Percentiles rank a stretch among this genome's conserved stretches.
phyloP scores from a whole-genome alignment of 1,284 basidiomycete species.

The Heterobasidion occidentale region DNA sequence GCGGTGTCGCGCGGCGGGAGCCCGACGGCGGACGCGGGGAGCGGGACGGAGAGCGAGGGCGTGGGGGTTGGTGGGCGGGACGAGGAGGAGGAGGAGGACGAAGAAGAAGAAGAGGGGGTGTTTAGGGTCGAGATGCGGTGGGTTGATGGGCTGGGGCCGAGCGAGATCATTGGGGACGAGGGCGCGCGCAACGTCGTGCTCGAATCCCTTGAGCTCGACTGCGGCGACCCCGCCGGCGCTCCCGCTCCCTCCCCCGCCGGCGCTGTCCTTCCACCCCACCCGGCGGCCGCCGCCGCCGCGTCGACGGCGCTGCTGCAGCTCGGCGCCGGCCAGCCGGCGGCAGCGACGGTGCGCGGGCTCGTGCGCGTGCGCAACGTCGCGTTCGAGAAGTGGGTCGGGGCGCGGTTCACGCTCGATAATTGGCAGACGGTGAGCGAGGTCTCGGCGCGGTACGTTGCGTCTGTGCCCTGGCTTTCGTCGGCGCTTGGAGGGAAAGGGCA shows the following conservation, averaged over 20 bases:
- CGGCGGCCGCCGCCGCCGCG: background rate
- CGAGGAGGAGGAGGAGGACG: conserved; percentile 12
- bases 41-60: conserved; percentile 64
- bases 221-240: background rate
- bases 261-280: too few species aligned
- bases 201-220: background rate
- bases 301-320: too few species aligned
- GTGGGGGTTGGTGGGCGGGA: conserved; percentile 35
- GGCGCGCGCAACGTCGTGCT: conserved; percentile 25
- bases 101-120: conserved; percentile 5
- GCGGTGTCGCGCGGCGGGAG: conserved; percentile 90
- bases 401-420: conserved; percentile 88
- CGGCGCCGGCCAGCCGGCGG: conserved; percentile 38
- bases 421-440: conserved; percentile 98
- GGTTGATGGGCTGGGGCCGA: background rate
- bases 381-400: conserved; percentile 82
- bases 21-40: conserved; percentile 45
- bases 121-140: conserved; percentile 39
- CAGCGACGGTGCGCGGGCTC: conserved; percentile 52
- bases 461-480: conserved; percentile 22
- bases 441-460: conserved; percentile 69
- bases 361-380: conserved; percentile 82
- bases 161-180: background rate
- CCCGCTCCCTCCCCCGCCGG: too few species aligned
- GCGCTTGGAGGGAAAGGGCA: too few species aligned